These are phyloP conservation scores for Fennellomyces sp. DNA, from an alignment of 371 early-diverging fungal species.

Conservation along the genomic window DNA sequence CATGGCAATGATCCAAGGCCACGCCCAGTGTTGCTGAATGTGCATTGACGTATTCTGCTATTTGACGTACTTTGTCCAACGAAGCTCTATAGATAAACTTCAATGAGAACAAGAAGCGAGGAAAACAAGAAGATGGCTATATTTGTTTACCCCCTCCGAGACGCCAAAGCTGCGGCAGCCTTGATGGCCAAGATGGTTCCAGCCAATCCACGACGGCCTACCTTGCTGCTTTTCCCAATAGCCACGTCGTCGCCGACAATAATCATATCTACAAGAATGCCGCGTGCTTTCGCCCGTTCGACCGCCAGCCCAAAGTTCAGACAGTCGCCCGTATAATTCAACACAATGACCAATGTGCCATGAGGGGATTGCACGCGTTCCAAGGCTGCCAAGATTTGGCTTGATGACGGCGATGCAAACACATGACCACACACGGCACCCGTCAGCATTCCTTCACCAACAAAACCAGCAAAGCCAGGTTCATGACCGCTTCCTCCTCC, in stretches of 20 bases:
- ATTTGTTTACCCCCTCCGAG: constrained; percentile 35
- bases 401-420: constrained; percentile 82
- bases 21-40: constrained; percentile 79
- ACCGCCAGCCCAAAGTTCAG: constrained; percentile 83
- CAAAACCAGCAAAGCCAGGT: constrained; percentile 79
- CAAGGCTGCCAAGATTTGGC: constrained; percentile 73
- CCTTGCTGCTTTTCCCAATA: constrained; percentile 63
- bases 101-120: background rate
- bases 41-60: constrained; percentile 54
- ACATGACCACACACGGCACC: constrained; percentile 85
- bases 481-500: constrained; percentile 90
- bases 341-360: constrained; percentile 78
- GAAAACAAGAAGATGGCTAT: background rate
- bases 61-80: constrained; percentile 56
- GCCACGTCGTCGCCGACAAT: constrained; percentile 85
- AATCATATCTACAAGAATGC: constrained; percentile 69
- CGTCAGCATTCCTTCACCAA: constrained; percentile 73
- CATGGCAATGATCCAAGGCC: constrained; percentile 72
- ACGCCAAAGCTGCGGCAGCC: constrained; percentile 73
- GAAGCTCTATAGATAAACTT: constrained; percentile 41
- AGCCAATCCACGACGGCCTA: constrained; percentile 82
- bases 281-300: constrained; percentile 74
- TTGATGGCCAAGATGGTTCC: constrained; percentile 83
- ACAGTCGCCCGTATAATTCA: constrained; percentile 87
- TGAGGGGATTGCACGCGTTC: constrained; percentile 63